phyloP scores from a whole-genome alignment of 768 basidiomycete species.

The Inosperma sp. region DNA sequence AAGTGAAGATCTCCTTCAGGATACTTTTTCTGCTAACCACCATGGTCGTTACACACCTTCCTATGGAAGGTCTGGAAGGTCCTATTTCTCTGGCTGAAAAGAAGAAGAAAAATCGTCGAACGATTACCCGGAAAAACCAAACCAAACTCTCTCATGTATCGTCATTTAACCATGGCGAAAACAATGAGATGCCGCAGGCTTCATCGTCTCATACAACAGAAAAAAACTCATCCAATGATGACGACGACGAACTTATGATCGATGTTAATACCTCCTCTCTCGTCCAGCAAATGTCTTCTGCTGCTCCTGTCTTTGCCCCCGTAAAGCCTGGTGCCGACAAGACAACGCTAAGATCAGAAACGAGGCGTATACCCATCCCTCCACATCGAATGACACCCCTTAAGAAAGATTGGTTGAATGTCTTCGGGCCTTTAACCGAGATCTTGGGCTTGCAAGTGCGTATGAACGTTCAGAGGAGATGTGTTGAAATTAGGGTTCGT shows the following conservation, averaged over 20 bases:
- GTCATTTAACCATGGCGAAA: constrained; percentile 16
- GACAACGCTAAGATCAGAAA: constrained; percentile 70
- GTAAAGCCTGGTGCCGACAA: constrained; percentile 55
- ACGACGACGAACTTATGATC: constrained; percentile 34
- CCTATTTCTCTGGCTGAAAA: constrained; percentile 10
- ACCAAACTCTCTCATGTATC: constrained; percentile 19
- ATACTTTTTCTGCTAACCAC: not conserved
- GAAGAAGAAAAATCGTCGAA: constrained; percentile 36
- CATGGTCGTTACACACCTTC: constrained; percentile 41
- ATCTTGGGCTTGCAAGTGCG: constrained; percentile 91
- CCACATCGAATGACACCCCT: constrained; percentile 97
- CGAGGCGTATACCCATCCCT: constrained; percentile 85
- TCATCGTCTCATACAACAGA: constrained; percentile 8
- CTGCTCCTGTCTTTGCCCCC: constrained; percentile 66
- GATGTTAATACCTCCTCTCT: constrained; percentile 48
- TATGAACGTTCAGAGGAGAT: constrained; percentile 89
- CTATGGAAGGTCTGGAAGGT: constrained; percentile 16
- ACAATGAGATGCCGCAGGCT: constrained; percentile 17
- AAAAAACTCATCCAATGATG: constrained; percentile 9
- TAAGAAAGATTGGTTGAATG: constrained; percentile 93
- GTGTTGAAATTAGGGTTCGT: constrained; percentile 90
- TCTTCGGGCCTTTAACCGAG: constrained; percentile 94
- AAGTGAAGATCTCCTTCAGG: too few relatives aligned
- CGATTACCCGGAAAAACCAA: constrained; percentile 33
- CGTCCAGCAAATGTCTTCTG: constrained; percentile 37